Evolutionary conservation across 345 rosid species (phyloP).

Genomic region (Corchorus olitorius): DNA sequence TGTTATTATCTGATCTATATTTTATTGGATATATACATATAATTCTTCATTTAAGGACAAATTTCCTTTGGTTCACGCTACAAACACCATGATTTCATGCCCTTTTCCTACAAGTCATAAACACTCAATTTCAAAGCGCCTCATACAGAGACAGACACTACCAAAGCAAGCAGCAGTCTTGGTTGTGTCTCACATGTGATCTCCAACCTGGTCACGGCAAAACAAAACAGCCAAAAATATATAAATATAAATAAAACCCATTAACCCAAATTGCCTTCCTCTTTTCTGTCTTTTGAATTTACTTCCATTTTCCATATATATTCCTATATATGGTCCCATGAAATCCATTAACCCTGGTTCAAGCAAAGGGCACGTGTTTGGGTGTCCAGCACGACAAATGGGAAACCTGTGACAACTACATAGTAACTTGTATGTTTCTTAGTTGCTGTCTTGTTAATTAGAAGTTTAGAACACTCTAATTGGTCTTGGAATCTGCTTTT

Average conservation of each 20-base stretch:
- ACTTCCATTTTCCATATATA: not conserved
- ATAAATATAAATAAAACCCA: not conserved
- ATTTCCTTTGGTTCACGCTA: conserved; percentile 36
- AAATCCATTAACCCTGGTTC: conserved; percentile 16
- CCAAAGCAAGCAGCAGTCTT: not conserved
- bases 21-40: not conserved
- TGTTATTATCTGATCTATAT: not conserved
- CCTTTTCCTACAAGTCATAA: conserved; percentile 20
- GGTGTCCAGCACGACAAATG: conserved; percentile 7
- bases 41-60: conserved; percentile 6
- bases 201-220: conserved; percentile 15
- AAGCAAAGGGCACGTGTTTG: conserved; percentile 22
- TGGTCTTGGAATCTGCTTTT: conserved; percentile 5
- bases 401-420: conserved; percentile 13
- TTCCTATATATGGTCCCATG: not conserved
- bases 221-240: not conserved
- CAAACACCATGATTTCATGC: conserved; percentile 38
- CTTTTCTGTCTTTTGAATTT: not conserved
- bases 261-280: not conserved
- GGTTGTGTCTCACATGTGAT: conserved; percentile 29
- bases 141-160: conserved; percentile 10
- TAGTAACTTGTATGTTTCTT: not conserved
- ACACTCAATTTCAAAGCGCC: conserved; percentile 14
- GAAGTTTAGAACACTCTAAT: not conserved
- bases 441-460: not conserved